Conservation (phyloP, 345 rosid genomes). For the Salix suchowensis region DNA sequence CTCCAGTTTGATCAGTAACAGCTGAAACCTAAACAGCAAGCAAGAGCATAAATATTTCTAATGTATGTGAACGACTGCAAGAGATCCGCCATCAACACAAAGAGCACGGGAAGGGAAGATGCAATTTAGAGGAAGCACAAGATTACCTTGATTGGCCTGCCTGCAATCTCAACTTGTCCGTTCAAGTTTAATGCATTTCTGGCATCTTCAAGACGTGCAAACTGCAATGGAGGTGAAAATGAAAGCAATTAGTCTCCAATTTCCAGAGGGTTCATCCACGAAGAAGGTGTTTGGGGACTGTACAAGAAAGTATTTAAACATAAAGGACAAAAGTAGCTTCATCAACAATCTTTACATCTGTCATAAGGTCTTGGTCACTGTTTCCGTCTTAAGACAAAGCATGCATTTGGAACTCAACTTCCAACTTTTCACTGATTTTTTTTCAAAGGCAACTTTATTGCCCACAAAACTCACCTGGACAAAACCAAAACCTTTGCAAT, state of each 20-base stretch:
- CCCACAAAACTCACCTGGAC: slow-evolving; percentile 60
- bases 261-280: not conserved
- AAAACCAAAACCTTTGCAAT: slow-evolving; percentile 94
- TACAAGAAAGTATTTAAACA: not conserved
- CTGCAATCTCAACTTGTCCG: slow-evolving; percentile 88
- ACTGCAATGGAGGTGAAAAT: slow-evolving; percentile 36
- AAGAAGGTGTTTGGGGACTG: not conserved
- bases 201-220: slow-evolving; percentile 92
- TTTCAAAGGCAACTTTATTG: not conserved
- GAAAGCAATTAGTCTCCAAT: not conserved
- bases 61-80: not conserved
- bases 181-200: slow-evolving; percentile 81
- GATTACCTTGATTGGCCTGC: slow-evolving; percentile 78
- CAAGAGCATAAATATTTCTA: slow-evolving; percentile 4
- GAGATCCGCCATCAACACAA: not conserved
- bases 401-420: not conserved
- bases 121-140: not conserved
- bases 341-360: not conserved
- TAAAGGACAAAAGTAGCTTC: not conserved
- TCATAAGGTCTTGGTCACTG: not conserved
- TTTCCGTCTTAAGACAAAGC: not conserved
- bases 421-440: not conserved
- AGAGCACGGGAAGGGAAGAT: not conserved
- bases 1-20: slow-evolving; percentile 74
- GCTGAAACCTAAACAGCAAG: slow-evolving; percentile 66